Conservation (phyloP, 441 rosid genomes). For the Pelargonium australe region DNA sequence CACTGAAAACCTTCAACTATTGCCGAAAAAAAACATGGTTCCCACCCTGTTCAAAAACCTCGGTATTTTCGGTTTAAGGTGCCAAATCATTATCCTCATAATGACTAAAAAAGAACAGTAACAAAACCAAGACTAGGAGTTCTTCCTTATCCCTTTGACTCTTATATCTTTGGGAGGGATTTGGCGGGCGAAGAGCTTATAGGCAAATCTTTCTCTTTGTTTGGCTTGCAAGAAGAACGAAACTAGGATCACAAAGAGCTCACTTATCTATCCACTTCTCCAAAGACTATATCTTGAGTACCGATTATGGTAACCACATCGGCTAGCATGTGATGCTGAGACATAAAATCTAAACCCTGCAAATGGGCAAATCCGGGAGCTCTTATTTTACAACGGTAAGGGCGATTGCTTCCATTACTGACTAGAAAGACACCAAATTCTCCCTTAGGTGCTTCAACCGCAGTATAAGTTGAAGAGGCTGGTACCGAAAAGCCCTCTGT, state of each 20-base stretch:
- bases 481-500: conserved; percentile 7
- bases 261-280: conserved; percentile 12
- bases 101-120: too few relatives aligned
- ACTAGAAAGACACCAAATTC: conserved; percentile 22
- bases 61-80: too few relatives aligned
- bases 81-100: too few relatives aligned
- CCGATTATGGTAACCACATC: conserved; percentile 24
- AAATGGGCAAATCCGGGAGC: conserved; percentile 17
- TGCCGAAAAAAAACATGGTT: too few relatives aligned
- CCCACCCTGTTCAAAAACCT: too few relatives aligned
- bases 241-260: neutral
- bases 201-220: too few relatives aligned
- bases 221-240: too few relatives aligned
- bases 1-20: too few relatives aligned
- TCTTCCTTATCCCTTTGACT: too few relatives aligned
- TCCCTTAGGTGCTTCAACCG: conserved; percentile 21
- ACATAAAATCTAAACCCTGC: conserved; percentile 12
- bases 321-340: conserved; percentile 18
- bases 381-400: conserved; percentile 16
- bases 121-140: too few relatives aligned
- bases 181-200: too few relatives aligned
- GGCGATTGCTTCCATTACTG: conserved; percentile 10
- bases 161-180: too few relatives aligned
- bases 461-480: conserved; percentile 14
- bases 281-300: conserved; percentile 15